Evolutionary conservation across 2,329 filamentous ascomycete species (phyloP), one percentile per base, ranked within the genome.

Genomic region (Cladosporium sp.): DNA sequence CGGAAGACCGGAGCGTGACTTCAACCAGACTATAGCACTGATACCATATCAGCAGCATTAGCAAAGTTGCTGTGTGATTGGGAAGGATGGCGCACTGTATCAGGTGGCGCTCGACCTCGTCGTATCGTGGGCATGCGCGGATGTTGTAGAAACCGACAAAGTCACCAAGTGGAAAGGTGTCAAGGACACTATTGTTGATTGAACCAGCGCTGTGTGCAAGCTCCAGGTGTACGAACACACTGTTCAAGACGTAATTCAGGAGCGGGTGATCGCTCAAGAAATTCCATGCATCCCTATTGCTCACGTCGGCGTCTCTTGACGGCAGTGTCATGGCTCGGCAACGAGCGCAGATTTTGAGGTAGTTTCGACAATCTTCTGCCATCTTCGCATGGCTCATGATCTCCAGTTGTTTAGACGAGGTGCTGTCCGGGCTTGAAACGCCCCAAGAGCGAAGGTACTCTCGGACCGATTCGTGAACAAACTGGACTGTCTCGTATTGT

Each of bases 391-490:
- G 38, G n/a, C 41, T 34, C 3, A 0, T 8, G 3, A 10, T 10
- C 11, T 21, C 26, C 15, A 15, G 12, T 3, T 34, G 2, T 1
- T 60, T 15, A 1, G 3, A 15, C 15, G n/a, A 34, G 12, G 18
- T 5, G 21, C 4, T 1, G 1, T 21, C 8, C 26, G 30, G 10
- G 2, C 2, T 24, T 6, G 26, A 41, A 7, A 49, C 38, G 21
- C 38, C 18, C 2, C 41, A 18, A 10, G 26, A 44, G 1, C 32
- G 41, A 28, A 63, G 36, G 11, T 63, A 54, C 21, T 52, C 34
- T 28, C 60, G 8, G 0, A 86, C 81, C 0, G 83, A 84, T 68
- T 85, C 81, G 47, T 86, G 83, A 4, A 86, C 85, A 70, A 86
- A 87, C 65, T 87, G 84, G 0, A 85, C 80, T 0, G 68, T 79